Evolutionary conservation across 805 yeast species (phyloP).

Genomic region (Pachysolen tannophilus): DNA sequence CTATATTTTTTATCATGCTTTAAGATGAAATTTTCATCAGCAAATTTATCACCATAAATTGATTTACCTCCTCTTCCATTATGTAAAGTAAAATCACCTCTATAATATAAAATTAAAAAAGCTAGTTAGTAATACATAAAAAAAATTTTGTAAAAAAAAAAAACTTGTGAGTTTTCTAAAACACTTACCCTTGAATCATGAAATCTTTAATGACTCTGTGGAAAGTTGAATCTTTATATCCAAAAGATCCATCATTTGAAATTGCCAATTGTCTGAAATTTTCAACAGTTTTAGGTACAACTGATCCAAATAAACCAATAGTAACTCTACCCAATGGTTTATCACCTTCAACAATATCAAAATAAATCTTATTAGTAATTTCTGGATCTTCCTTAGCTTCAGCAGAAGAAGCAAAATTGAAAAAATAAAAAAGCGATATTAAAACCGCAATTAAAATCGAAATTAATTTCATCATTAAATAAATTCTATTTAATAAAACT

Average conservation of each 20-base stretch:
- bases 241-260: slow-evolving; percentile 64
- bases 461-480: slow-evolving; percentile 7
- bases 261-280: slow-evolving; percentile 76
- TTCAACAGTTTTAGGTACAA: slow-evolving; percentile 82
- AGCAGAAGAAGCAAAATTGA: slow-evolving; percentile 3
- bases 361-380: slow-evolving; percentile 74
- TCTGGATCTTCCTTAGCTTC: slow-evolving; percentile 34
- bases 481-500: too few relatives aligned
- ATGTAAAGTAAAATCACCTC: slow-evolving; percentile 68
- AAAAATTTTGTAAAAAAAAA: too few relatives aligned
- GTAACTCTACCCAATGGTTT: slow-evolving; percentile 71
- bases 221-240: slow-evolving; percentile 56
- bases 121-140: too few relatives aligned
- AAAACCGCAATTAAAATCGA: slow-evolving; percentile 8
- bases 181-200: slow-evolving; percentile 82
- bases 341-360: slow-evolving; percentile 79
- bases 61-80: slow-evolving; percentile 71
- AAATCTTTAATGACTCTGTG: slow-evolving; percentile 66
- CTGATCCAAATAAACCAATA: slow-evolving; percentile 81
- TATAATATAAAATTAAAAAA: too few relatives aligned
- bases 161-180: too few relatives aligned
- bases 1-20: slow-evolving; percentile 65
- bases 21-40: slow-evolving; percentile 60
- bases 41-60: slow-evolving; percentile 59
- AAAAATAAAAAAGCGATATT: slow-evolving; percentile 6